Base-by-base conservation (phyloP, 1,284 basidiomycete species). In the Leccinum pachyderme region DNA sequence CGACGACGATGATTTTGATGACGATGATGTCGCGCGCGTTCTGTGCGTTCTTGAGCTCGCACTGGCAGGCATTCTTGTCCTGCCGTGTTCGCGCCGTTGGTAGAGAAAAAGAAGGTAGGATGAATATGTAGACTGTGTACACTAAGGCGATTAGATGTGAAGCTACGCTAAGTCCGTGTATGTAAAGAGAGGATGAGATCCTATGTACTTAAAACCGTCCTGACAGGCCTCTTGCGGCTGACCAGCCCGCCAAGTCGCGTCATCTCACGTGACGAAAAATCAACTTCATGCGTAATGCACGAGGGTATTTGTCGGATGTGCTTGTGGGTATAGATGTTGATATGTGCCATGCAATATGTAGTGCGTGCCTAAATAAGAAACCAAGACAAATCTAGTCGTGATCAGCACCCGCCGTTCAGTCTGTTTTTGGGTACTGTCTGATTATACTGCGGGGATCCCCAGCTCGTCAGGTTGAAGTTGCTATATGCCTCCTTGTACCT, bases 401-500 rank as follows among this genome's bases (percentile, higher is more conserved):
- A 63, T 71, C 51, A 71, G 48, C 70, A 73, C 49, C 59, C 64
- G 24, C 71, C 73, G 11, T 69, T 61, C 43, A 75, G 52, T 29
- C 57, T 62, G 60, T 75, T 75, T 60, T 69, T 72, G 32, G 75
- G 76, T 15, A 71, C 55, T 11, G 67, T 65, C 55, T 75, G 75
- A 29, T 75, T 73, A 47, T 69, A 74, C 22, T 65, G 66, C 2
- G 70, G 67, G 32, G 24, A 53, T 27, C 59, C 64, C 74, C 73
- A 75, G 49, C 58, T 49, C 15, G 69, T 75, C 59, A 75, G 44
- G 60, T 77, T 75, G 51, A 67, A 66, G 53, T 75, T 76, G 15
- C 68, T 67, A 54, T 75, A 75, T 27, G 75, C 75, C 35, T 74
- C 73, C 50, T 65, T 61, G 58, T 65, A 75, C 59, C 69, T 74